Evolutionary conservation across 2,329 filamentous ascomycete species (phyloP), one percentile per base, ranked within the genome.

Genomic region (Stenocarpella maydis): DNA sequence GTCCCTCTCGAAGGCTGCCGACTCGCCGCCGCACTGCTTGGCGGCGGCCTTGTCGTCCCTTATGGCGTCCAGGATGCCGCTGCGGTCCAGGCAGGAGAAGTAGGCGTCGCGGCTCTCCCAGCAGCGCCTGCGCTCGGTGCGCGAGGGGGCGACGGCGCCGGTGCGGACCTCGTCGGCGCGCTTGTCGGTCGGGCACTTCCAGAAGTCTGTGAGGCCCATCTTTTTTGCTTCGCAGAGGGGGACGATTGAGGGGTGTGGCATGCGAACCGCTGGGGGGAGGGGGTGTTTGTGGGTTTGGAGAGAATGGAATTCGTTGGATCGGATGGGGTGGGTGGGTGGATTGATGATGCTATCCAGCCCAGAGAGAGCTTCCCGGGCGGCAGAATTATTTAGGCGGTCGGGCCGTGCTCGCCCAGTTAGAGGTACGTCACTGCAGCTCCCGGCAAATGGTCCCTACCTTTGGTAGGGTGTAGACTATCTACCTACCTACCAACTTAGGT

Each of bases 31-130:
- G 71, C 85, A 87, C 45, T 79, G 78, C 66, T 76, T 78, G 8
- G 75, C 76, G 1, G 80, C 77, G n/a, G 77, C 75, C 71, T 80
- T 78, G 41, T 81, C 81, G 64, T 84, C 80, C 75, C 83, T 82
- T 73, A 80, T 74, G 21, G 85, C 81, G 80, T 99, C 95, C 73
- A 97, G 80, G 74, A 99, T 95, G 77, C 86, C 83, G 83, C 94
- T 86, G 73, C 87, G 87, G 81, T 98, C 94, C 54, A 99, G 87
- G 77, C 96, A 99, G 73, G 85, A 83, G 81, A 97, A 98, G 86
- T 96, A 98, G 72, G 82, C 82, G 82, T 99, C 96, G 74, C 96
- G 90, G 55, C 92, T 90, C 76, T 94, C 92, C 92, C 95, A 99
- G 88, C 96, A 99, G 77, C 88, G 85, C 75, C 90, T 86, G 77